Evolutionary conservation across 2,329 filamentous ascomycete genomes (phyloP), one percentile per base, ranked within the genome.

Genomic region (Geosmithia putterillii): DNA sequence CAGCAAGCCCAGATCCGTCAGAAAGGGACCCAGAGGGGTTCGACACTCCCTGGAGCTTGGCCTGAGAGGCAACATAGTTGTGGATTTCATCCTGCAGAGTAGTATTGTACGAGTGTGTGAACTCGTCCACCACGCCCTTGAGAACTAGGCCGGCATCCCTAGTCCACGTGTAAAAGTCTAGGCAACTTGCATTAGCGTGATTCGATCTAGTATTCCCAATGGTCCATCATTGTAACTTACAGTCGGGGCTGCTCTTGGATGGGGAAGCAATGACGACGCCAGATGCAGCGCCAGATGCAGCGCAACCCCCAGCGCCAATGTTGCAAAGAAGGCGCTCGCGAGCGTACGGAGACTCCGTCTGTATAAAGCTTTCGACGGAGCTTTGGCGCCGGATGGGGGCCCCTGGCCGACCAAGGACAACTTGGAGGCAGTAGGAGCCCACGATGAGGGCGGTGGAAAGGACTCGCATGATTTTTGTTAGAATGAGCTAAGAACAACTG

Each of bases 131-230:
- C 15, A 89, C 60, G 20, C 67, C 65, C 62, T 86, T 86, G 64
- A 83, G 76, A 2, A 78, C 76, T 22, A 89, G 67, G 20, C 79
- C 81, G n/a, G 81, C 73, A 57, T 90, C 85, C 54, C 85, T 67
- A 2, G 80, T 86, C 85, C 85, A 90, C 1, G 82, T 86, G 54
- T 79, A 89, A 55, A 74, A 88, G 59, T 89, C 82, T 86, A 37
- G 6, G n/a, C 17, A 9, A 32, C 28, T n/a, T n/a, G n/a, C 28
- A 32, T 32, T 32, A 9, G 19, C 14, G 39, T 40, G 4, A 25
- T 25, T 19, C n/a, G n/a, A 10, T 7, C 5, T 8, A 44, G 34
- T n/a, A n/a, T n/a, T n/a, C n/a, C n/a, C 25, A 21, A 14, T 25
- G 23, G 23, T 25, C 10, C 7, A 25, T 25, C 15, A 15, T 2